phyloP scores from a whole-genome alignment of 2,329 filamentous ascomycete species.

The Periconia digitata region DNA sequence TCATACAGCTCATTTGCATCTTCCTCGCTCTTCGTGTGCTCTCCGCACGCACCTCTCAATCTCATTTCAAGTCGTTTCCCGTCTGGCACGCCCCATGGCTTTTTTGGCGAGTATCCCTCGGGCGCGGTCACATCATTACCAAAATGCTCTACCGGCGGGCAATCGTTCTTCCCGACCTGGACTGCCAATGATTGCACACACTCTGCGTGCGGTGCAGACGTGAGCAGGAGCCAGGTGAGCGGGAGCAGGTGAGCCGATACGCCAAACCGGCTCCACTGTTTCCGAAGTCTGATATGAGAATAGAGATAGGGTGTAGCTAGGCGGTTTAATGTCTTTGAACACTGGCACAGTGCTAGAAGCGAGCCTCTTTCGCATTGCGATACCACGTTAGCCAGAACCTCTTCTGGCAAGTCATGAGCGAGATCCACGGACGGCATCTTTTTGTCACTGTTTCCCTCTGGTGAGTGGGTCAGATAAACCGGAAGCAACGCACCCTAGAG shows the following conservation, averaged over 20 bases:
- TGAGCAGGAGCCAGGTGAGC: too few species aligned
- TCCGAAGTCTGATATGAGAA: neutral
- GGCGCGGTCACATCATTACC: too few species aligned
- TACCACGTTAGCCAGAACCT: constrained; percentile 2
- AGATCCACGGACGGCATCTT: constrained; percentile 1
- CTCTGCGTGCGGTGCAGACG: too few species aligned
- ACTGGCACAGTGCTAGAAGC: neutral
- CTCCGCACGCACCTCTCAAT: neutral
- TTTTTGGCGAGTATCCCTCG: neutral
- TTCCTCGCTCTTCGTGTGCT: neutral
- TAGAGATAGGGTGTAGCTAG: constrained; percentile 8
- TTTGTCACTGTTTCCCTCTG: too few species aligned
- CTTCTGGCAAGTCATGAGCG: constrained; percentile 2
- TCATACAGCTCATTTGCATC: neutral
- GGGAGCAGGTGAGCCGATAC: too few species aligned
- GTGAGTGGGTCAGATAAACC: too few species aligned
- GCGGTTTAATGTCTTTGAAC: constrained; percentile 5
- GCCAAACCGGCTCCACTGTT: too few species aligned
- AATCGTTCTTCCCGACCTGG: too few species aligned
- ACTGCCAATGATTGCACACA: too few species aligned
- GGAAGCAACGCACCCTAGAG: too few species aligned
- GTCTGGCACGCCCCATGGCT: neutral
- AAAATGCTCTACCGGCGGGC: too few species aligned
- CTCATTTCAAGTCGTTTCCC: neutral
- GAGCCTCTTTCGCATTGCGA: neutral